Base-by-base conservation (phyloP, 2,329 filamentous ascomycete genomes). In the Ilyonectria destructans region DNA sequence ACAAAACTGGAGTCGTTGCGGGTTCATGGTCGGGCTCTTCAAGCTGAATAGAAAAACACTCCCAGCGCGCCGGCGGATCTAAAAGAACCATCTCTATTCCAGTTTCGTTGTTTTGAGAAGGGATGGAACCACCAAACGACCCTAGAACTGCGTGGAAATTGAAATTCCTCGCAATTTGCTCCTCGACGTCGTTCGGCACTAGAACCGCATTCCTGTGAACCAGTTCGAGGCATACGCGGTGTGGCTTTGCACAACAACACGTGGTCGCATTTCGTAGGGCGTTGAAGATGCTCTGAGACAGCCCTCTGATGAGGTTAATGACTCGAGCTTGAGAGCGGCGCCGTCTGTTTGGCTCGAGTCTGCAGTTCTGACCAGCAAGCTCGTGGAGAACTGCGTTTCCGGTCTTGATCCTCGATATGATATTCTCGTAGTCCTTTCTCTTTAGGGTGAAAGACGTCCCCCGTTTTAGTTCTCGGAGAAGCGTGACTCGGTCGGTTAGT, bases 311-410 rank as follows among this genome's bases (percentile, higher is more conserved):
- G 2, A 62, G 19, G 3, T 56, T 55, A 23, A 26, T 55, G 21
- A 62, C 13, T 21, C 59, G 13, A 3, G 59, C 37, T 29, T 62
- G 59, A 6, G 59, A 62, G 10, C 59, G 35, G 33, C 26, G 59
- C 26, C 49, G 49, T 23, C 49, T n/a, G 10, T 40, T 62, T 2
- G 49, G 40, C 35, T 62, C 59, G 12, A 62, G 49, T 2, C 37
- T 51, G 40, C 37, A 46, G n/a, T n/a, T 62, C 26, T 55, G 19
- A 6, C 51, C 51, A 6, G 40, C 29, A 17, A 62, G 59, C 1
- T 55, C 49, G 46, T 62, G 59, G 9, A 62, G 59, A 5, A 55
- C 43, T 3, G 60, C 37, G 33, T 63, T 63, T 15, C 23, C 60
- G 26, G 15, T 57, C 35, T 57, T 57, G n/a, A 63, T 48, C 12